These are phyloP conservation scores for Pseudofabraea citricarpa DNA, from an alignment of 2,329 filamentous ascomycete genomes.

Conservation along the genomic window DNA sequence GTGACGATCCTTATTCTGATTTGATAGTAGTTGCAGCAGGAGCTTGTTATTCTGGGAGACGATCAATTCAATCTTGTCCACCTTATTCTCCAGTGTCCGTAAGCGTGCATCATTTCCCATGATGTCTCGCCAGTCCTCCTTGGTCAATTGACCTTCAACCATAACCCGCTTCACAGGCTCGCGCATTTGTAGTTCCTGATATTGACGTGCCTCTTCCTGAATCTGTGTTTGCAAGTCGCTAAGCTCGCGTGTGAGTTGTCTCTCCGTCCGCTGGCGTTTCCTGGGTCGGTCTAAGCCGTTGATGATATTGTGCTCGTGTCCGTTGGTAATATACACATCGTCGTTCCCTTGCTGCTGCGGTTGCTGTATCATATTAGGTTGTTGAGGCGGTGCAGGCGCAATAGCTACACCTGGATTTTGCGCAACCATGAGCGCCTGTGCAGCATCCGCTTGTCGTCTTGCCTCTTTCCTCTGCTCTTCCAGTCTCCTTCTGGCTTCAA, in stretches of 20 bases:
- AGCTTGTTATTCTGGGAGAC: conserved; percentile 28
- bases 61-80: conserved; percentile 26
- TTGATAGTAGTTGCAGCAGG: conserved; percentile 23
- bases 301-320: conserved; percentile 13
- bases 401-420: conserved; percentile 16
- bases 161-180: conserved; percentile 24
- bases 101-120: conserved; percentile 28
- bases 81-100: conserved; percentile 24
- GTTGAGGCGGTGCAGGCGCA: conserved; percentile 2
- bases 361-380: conserved; percentile 13
- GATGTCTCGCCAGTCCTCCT: conserved; percentile 28
- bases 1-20: conserved; percentile 17
- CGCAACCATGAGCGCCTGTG: conserved; percentile 15
- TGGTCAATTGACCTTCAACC: conserved; percentile 25
- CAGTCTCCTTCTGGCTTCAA: conserved; percentile 24
- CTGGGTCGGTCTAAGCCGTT: conserved; percentile 22
- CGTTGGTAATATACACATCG: conserved; percentile 1
- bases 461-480: conserved; percentile 27
- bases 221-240: conserved; percentile 21
- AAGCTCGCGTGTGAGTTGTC: conserved; percentile 16
- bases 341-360: conserved; percentile 13
- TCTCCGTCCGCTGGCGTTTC: conserved; percentile 24
- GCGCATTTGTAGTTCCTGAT: conserved; percentile 1
- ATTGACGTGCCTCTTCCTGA: conserved; percentile 17
- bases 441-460: conserved; percentile 24